Evolutionary conservation across 139 green algal species (phyloP).

Genomic region (Asterochloris erici): DNA sequence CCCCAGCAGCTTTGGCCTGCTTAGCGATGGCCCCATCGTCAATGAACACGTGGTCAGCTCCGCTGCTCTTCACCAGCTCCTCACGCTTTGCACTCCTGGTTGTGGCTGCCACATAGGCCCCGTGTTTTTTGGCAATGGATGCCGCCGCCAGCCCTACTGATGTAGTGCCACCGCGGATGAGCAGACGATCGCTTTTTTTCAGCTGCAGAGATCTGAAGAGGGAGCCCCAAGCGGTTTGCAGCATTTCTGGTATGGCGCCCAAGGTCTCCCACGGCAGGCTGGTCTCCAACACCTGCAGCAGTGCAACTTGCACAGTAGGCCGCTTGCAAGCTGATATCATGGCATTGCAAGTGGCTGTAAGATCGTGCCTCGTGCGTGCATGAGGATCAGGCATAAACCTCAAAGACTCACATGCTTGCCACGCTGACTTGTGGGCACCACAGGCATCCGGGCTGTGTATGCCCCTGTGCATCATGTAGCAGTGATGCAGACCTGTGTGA

Average conservation of each 20-base stretch:
- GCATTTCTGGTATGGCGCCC: slow-evolving; percentile 20
- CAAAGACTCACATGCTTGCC: too few species aligned
- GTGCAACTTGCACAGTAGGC: not conserved
- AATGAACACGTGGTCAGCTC: slow-evolving; percentile 8
- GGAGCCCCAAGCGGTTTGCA: slow-evolving; percentile 23
- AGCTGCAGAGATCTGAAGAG: slow-evolving; percentile 15
- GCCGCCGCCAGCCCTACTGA: slow-evolving; percentile 21
- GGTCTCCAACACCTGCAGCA: slow-evolving; percentile 3
- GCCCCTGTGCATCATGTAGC: too few species aligned
- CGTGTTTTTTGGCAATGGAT: slow-evolving; percentile 12
- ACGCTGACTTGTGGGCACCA: too few species aligned
- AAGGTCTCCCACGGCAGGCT: slow-evolving; percentile 7
- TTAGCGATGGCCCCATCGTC: slow-evolving; percentile 12
- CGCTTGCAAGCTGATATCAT: too few species aligned
- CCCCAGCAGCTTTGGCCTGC: slow-evolving; percentile 4
- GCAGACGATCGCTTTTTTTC: not conserved
- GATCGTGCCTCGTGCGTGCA: too few species aligned
- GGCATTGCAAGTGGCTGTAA: too few species aligned
- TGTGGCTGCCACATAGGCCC: slow-evolving; percentile 8
- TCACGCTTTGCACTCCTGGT: slow-evolving; percentile 4
- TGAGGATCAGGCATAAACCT: too few species aligned
- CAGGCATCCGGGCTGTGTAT: too few species aligned
- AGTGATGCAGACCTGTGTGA: too few species aligned
- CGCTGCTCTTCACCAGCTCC: not conserved
- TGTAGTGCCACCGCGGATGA: slow-evolving; percentile 17